Conservation (phyloP, 2,329 filamentous ascomycete species). For the Fusarium stilboides region DNA sequence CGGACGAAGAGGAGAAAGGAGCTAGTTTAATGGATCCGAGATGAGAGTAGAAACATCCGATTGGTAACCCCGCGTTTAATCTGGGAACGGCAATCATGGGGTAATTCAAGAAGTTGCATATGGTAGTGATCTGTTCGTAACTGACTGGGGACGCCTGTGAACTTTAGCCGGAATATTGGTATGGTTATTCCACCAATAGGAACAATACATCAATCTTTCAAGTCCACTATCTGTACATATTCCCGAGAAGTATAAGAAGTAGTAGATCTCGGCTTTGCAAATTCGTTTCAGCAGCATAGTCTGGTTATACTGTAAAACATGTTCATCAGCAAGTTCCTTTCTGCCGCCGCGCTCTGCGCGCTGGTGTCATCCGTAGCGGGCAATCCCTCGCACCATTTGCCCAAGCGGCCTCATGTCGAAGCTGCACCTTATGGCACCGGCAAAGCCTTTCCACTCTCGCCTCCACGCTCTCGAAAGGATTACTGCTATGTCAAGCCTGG, state of each 20-base stretch:
- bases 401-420: slow-evolving; percentile 37
- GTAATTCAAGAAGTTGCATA: background rate
- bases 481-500: slow-evolving; percentile 44
- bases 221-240: background rate
- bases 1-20: no score
- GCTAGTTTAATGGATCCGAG: background rate
- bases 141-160: background rate
- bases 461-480: slow-evolving; percentile 22
- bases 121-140: background rate
- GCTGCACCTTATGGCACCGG: slow-evolving; percentile 41
- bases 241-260: background rate
- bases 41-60: background rate
- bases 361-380: slow-evolving; percentile 30
- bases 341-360: slow-evolving; percentile 21
- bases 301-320: background rate
- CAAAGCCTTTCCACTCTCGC: slow-evolving; percentile 34
- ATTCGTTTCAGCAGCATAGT: background rate
- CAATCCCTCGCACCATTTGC: slow-evolving; percentile 17
- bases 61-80: background rate
- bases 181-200: background rate
- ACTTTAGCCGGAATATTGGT: background rate
- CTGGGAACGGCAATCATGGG: background rate
- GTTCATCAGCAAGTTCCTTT: slow-evolving; percentile 31
- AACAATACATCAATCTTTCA: no score
- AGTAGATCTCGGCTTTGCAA: background rate